These are phyloP conservation scores for Calonectria pseudoturangicola DNA, from an alignment of 2,329 filamentous ascomycete species.

Conservation along the genomic window DNA sequence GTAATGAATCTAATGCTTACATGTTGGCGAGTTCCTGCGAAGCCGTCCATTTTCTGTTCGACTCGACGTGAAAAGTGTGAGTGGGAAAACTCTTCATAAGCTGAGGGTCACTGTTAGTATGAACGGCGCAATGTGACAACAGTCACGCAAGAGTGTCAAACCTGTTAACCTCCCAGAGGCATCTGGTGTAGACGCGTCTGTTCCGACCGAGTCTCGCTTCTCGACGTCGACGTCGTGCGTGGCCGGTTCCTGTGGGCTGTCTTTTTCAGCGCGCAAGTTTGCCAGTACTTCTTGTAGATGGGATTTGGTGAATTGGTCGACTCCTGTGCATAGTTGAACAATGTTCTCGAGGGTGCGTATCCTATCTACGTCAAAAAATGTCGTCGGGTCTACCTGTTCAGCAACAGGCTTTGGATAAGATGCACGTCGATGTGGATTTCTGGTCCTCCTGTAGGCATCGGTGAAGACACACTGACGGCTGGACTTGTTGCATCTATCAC, in stretches of 20 bases:
- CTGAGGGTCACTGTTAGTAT: background rate
- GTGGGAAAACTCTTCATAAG: conserved; percentile 42
- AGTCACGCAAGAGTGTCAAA: background rate
- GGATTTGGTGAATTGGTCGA: conserved; percentile 39
- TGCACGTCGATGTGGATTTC: conserved; percentile 18
- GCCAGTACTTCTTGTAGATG: conserved; percentile 35
- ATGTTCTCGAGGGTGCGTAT: conserved; percentile 47
- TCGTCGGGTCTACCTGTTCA: conserved; percentile 8
- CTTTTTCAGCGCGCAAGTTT: background rate
- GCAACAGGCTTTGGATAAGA: background rate
- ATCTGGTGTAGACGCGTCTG: background rate
- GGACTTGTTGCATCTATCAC: conserved; percentile 47
- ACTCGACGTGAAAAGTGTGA: conserved; percentile 38
- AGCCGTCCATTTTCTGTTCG: conserved; percentile 40
- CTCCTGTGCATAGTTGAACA: conserved; percentile 44
- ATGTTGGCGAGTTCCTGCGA: conserved; percentile 21
- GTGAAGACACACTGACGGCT: conserved; percentile 42
- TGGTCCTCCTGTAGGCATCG: conserved; percentile 40
- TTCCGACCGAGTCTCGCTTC: background rate
- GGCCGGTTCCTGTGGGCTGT: conserved; percentile 2
- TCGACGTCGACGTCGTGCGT: background rate
- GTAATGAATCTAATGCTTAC: conserved; percentile 11
- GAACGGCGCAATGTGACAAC: background rate
- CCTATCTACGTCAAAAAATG: conserved; percentile 44
- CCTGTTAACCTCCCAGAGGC: conserved; percentile 2